phyloP scores from a whole-genome alignment of 768 basidiomycete genomes.

The Arthromyces matolae region DNA sequence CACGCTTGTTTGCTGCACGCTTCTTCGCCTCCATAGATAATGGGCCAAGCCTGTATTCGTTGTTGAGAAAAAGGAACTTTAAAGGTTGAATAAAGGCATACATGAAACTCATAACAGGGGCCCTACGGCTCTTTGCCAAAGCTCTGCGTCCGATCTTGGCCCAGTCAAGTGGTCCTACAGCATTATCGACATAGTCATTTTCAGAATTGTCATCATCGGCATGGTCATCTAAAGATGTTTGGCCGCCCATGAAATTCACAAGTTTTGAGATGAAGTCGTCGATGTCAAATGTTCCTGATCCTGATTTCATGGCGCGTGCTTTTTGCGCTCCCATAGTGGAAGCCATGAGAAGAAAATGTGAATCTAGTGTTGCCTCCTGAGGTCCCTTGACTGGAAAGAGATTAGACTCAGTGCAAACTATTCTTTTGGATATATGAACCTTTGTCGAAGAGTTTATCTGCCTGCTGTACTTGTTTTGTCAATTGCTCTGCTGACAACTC shows the following conservation, averaged over 20 bases:
- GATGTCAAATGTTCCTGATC: constrained; percentile 83
- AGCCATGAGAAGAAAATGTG: constrained; percentile 70
- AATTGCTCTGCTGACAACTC: constrained; percentile 57
- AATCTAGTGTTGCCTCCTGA: constrained; percentile 88
- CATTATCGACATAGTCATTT: constrained; percentile 47
- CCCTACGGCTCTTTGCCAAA: constrained; percentile 73
- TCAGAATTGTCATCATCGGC: constrained; percentile 47
- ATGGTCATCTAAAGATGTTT: constrained; percentile 41
- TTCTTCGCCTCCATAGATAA: constrained; percentile 84
- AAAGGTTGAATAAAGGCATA: constrained; percentile 30
- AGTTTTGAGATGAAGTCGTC: constrained; percentile 86
- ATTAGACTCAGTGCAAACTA: background rate
- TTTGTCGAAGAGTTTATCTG: constrained; percentile 62
- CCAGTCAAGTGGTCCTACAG: constrained; percentile 65
- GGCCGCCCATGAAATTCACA: constrained; percentile 72
- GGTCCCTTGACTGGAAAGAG: constrained; percentile 62
- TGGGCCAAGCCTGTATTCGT: constrained; percentile 95
- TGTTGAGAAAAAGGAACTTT: too few relatives aligned
- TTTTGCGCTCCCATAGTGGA: constrained; percentile 80
- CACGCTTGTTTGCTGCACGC: constrained; percentile 53
- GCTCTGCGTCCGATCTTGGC: constrained; percentile 82
- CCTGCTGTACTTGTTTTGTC: constrained; percentile 49
- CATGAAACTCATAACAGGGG: constrained; percentile 87
- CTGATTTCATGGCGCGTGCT: constrained; percentile 89
- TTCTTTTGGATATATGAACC: constrained; percentile 32